A percentile compares a stretch with the other conserved stretches of the same genome.
phyloP scores from a whole-genome alignment of 1,139 yeast species.

The Candida sojae region DNA sequence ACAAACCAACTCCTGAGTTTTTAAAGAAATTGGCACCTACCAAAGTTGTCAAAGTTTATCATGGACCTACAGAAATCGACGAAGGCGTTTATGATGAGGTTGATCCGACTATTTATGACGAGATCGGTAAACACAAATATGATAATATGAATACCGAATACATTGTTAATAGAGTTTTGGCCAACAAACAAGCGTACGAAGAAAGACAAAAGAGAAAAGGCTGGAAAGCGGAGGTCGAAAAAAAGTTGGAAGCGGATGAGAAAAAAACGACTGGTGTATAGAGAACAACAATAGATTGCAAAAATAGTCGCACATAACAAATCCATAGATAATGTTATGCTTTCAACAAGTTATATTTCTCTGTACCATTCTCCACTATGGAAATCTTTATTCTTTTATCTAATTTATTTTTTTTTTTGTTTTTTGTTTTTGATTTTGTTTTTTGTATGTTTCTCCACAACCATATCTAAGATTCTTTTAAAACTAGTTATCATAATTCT shows the following conservation, averaged over 20 bases:
- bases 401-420: background rate
- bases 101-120: constrained; percentile 32
- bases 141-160: constrained; percentile 62
- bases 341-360: too few species aligned
- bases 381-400: too few species aligned
- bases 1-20: constrained; percentile 43
- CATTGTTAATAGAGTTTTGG: constrained; percentile 68
- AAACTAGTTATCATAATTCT: constrained; percentile 8
- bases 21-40: constrained; percentile 36
- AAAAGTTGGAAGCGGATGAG: constrained; percentile 23
- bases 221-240: constrained; percentile 57
- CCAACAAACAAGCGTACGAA: constrained; percentile 66
- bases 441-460: too few species aligned
- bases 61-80: constrained; percentile 58
- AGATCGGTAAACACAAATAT: constrained; percentile 56
- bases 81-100: constrained; percentile 43
- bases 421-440: too few species aligned
- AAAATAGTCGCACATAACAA: too few species aligned
- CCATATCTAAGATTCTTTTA: constrained; percentile 6
- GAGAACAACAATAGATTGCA: background rate
- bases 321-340: background rate
- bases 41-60: constrained; percentile 50
- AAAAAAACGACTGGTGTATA: background rate
- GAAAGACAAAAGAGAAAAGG: constrained; percentile 81
- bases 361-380: too few species aligned